Evolutionary conservation across 2,329 filamentous ascomycete species (phyloP), one percentile per base, ranked within the genome.

Genomic region (Microsporum audouinii): DNA sequence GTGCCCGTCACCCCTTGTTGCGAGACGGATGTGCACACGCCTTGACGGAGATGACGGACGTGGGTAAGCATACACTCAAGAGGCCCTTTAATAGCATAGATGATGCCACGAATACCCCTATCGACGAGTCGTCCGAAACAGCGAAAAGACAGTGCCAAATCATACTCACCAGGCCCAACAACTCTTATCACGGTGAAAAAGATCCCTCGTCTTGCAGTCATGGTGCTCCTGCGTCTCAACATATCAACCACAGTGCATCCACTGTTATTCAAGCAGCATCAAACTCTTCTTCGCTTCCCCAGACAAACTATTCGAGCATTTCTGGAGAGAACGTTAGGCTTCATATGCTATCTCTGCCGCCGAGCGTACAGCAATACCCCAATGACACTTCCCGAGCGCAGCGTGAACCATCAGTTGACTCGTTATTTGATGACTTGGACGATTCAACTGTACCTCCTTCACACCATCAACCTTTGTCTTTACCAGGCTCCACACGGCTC

Each of bases 391-490:
- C 31, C 27, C 51, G 59, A 27, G 36, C 36, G 27, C 33, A 60
- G 17, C 58, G 61, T 31, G 61, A 63, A 47, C 38, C 58, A 17
- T 63, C 62, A 3, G 23, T 51, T 23, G 63, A 61, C 58, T 59
- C 59, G 7, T 47, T 61, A 17, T 57, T 60, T n/a, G 60, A 63
- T 36, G 58, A 59, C 14, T 36, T 12, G 27, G 62, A 58, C 12
- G 14, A 27, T 41, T 12, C 8, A 1, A 17, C n/a, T 7, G 5
- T 39, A 14, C 7, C 27, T 2, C n/a, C 43, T 33, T 5, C 27
- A 10, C 39, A 5, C 17, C 43, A 29, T 29, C 43, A 47, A 12
- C 43, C 43, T 5, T 29, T 47, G 10, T 47, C 43, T 29, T 23
- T 47, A 10, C 43, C 43, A 23, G 43, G 43, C 17, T 23, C 17